These are phyloP conservation scores for Arxiozyma telluris DNA, from an alignment of 1,139 yeast genomes.

Conservation along the genomic window DNA sequence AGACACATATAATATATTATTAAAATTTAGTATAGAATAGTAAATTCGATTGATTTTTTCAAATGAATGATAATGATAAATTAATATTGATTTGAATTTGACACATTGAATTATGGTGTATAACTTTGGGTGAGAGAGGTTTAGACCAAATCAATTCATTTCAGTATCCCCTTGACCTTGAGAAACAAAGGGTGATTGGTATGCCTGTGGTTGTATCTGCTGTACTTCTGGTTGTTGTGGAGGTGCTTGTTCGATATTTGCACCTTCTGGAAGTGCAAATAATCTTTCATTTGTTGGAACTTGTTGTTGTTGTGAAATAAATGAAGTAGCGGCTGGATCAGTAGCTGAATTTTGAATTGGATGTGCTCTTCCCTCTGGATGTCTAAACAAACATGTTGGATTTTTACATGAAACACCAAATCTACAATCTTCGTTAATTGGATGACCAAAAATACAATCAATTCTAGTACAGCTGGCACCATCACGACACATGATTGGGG, in stretches of 20 bases:
- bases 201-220: slow-evolving; percentile 34
- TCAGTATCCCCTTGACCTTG: slow-evolving; percentile 24
- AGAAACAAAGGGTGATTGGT: slow-evolving; percentile 13
- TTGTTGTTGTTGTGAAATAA: slow-evolving; percentile 5
- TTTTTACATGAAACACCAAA: slow-evolving; percentile 70
- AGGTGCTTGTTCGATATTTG: slow-evolving; percentile 58
- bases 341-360: slow-evolving; percentile 13
- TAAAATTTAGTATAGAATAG: neutral
- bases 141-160: slow-evolving; percentile 14
- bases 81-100: neutral
- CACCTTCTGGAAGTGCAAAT: slow-evolving; percentile 70
- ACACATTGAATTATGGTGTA: neutral
- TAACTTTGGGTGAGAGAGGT: neutral
- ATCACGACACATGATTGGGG: slow-evolving; percentile 66
- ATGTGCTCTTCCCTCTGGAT: slow-evolving; percentile 60
- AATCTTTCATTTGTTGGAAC: slow-evolving; percentile 44
- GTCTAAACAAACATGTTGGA: slow-evolving; percentile 59
- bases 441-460: slow-evolving; percentile 79
- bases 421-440: slow-evolving; percentile 68
- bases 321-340: slow-evolving; percentile 5
- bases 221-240: slow-evolving; percentile 40
- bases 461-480: slow-evolving; percentile 69
- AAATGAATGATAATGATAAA: neutral
- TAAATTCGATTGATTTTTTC: no score
- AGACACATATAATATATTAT: slow-evolving; percentile 1